Conservation (phyloP, 208 protist genomes). For the Trypanosoma grayi region DNA sequence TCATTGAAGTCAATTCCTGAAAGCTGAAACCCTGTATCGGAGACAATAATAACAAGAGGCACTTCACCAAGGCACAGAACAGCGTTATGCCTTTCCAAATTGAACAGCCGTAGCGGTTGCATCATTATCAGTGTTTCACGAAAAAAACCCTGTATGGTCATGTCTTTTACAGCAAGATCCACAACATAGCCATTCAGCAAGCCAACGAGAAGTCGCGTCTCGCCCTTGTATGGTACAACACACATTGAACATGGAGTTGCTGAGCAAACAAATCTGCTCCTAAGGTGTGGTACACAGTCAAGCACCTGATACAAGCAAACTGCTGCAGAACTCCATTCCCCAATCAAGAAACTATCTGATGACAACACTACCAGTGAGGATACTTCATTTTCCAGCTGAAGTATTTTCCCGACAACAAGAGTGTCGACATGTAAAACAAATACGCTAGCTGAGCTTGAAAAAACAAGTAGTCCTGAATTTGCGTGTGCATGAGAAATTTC, state of each 20-base stretch:
- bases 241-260: conserved; percentile 25
- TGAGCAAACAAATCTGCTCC: conserved; percentile 11
- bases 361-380: conserved; percentile 19
- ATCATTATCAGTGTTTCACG: conserved; percentile 30
- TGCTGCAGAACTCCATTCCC: conserved; percentile 20
- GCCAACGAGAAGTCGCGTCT: conserved; percentile 20
- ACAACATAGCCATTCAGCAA: conserved; percentile 27
- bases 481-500: conserved; percentile 18
- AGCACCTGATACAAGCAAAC: conserved; percentile 17
- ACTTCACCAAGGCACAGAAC: conserved; percentile 61
- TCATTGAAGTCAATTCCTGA: conserved; percentile 40
- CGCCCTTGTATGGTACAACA: conserved; percentile 8
- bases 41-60: conserved; percentile 55
- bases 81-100: conserved; percentile 38
- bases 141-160: not conserved
- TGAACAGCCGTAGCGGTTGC: conserved; percentile 47
- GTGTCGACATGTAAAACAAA: conserved; percentile 3
- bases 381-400: conserved; percentile 22
- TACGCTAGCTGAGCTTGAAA: conserved; percentile 13
- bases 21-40: conserved; percentile 36
- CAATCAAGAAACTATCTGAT: conserved; percentile 14
- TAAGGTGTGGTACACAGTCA: not conserved
- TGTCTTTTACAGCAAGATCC: conserved; percentile 15
- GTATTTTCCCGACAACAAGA: not conserved
- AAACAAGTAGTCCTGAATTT: conserved; percentile 18